phyloP scores from a whole-genome alignment of 805 yeast genomes.

The Candida patagonica region DNA sequence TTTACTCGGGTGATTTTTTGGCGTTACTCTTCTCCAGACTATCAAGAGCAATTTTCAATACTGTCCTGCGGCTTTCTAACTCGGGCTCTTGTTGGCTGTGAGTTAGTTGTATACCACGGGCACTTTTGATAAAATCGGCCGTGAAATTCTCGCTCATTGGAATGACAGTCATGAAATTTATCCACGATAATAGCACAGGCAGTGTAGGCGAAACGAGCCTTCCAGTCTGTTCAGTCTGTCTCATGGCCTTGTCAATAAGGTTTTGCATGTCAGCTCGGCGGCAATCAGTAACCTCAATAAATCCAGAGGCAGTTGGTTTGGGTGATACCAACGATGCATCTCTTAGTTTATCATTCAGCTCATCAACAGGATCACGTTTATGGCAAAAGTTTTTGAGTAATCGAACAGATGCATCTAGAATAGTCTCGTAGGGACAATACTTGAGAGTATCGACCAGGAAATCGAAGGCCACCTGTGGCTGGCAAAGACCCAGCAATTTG shows the following conservation, averaged over 20 bases:
- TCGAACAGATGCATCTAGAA: conserved; percentile 51
- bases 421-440: conserved; percentile 55
- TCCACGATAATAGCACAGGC: conserved; percentile 42
- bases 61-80: background rate
- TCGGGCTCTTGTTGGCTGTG: no score
- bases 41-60: background rate
- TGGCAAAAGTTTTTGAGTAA: conserved; percentile 53
- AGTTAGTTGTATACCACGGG: no score
- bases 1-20: no score
- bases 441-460: conserved; percentile 57
- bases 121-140: conserved; percentile 5
- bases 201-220: conserved; percentile 19
- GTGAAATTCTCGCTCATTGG: conserved; percentile 30
- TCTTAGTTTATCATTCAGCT: conserved; percentile 4
- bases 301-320: background rate
- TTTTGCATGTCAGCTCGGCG: conserved; percentile 36
- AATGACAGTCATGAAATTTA: conserved; percentile 42
- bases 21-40: background rate
- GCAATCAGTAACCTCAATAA: conserved; percentile 32
- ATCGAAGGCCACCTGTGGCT: conserved; percentile 47
- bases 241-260: conserved; percentile 26
- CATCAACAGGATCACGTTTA: conserved; percentile 7
- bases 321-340: conserved; percentile 5
- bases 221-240: conserved; percentile 15
- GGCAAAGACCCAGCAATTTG: conserved; percentile 48